Conservation (phyloP, 2,329 filamentous ascomycete genomes). For the Pezizomycotina sp. region DNA sequence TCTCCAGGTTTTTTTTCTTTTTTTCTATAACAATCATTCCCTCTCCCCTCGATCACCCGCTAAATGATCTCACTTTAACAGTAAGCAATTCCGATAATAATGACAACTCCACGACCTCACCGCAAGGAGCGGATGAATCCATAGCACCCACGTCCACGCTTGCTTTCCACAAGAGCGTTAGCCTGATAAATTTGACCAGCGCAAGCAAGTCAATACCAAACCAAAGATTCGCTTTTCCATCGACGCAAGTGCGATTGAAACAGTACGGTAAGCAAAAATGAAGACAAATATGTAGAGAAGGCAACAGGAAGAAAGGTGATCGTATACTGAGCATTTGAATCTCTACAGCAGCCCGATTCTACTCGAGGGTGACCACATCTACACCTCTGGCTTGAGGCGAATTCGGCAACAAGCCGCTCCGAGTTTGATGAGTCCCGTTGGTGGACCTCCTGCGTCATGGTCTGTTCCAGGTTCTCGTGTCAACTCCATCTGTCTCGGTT, state of each 20-base stretch:
- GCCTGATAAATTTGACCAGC: constrained; percentile 19
- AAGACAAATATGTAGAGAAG: constrained; percentile 3
- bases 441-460: constrained; percentile 37
- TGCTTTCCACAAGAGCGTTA: constrained; percentile 14
- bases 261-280: neutral
- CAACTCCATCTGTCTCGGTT: constrained; percentile 48
- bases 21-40: too few species aligned
- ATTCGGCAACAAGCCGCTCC: constrained; percentile 69
- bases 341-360: constrained; percentile 57
- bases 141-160: constrained; percentile 6
- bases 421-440: constrained; percentile 9
- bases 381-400: constrained; percentile 71
- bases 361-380: constrained; percentile 69
- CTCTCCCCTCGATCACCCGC: too few species aligned
- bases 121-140: too few species aligned
- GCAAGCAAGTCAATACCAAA: constrained; percentile 34
- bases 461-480: constrained; percentile 49
- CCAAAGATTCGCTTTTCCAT: constrained; percentile 57
- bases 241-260: constrained; percentile 54
- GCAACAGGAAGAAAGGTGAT: constrained; percentile 10
- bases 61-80: too few species aligned
- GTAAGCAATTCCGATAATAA: too few species aligned
- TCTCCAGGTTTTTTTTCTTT: too few species aligned
- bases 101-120: too few species aligned
- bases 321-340: constrained; percentile 9